Percentiles rank a stretch among this genome's conserved stretches.
Evolutionary conservation across 2,329 filamentous ascomycete species (phyloP).

Genomic region (Aspergillus ibericus): DNA sequence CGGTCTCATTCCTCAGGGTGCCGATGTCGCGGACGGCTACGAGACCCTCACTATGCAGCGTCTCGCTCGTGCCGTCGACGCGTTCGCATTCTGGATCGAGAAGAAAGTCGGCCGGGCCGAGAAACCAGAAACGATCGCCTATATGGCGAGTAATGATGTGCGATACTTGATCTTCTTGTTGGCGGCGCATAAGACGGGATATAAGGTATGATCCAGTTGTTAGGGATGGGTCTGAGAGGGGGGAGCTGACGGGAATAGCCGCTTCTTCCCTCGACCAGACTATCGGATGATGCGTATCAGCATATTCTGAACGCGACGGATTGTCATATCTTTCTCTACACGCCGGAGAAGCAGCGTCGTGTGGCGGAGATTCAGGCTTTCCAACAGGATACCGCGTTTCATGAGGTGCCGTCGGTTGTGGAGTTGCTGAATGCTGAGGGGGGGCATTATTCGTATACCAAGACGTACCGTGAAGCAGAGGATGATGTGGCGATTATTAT

Average conservation of each 20-base stretch:
- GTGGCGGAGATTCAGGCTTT: conserved; percentile 17
- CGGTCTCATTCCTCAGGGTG: conserved; percentile 2
- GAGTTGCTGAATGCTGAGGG: not conserved
- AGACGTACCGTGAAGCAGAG: conserved; percentile 22
- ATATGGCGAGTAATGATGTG: conserved; percentile 25
- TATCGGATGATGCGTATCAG: conserved; percentile 19
- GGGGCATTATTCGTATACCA: conserved; percentile 12
- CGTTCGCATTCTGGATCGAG: conserved; percentile 27
- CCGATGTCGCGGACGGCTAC: conserved; percentile 3
- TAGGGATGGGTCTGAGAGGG: too few relatives aligned
- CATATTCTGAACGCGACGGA: conserved; percentile 17
- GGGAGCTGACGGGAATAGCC: not conserved
- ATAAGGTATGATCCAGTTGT: conserved; percentile 10
- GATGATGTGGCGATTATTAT: conserved; percentile 28
- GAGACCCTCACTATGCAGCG: conserved; percentile 18
- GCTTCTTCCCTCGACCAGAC: conserved; percentile 21
- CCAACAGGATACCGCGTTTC: conserved; percentile 3
- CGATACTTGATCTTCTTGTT: conserved; percentile 21
- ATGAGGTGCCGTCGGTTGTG: conserved; percentile 9
- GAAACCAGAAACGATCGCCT: conserved; percentile 18
- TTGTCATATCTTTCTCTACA: conserved; percentile 27
- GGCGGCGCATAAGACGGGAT: conserved; percentile 23
- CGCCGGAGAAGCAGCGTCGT: conserved; percentile 23
- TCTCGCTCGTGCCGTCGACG: conserved; percentile 24
- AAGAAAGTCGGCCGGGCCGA: conserved; percentile 16